Percentiles rank a stretch among this genome's conserved stretches.
phyloP scores from a whole-genome alignment of 768 basidiomycete species.

The Psilocybe subaeruginosa region DNA sequence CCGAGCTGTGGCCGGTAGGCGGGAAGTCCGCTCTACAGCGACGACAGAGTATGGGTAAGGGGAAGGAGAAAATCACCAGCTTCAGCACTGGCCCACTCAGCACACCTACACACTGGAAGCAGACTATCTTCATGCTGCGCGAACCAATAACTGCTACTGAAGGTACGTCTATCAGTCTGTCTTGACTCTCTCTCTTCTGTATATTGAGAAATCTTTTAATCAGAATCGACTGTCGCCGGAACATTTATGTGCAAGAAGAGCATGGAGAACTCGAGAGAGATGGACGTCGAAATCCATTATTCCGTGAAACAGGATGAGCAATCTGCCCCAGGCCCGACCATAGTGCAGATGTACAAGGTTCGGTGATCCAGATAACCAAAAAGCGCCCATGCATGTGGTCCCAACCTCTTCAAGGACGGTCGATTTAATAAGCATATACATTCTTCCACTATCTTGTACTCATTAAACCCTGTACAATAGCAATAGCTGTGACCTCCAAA shows the following conservation, averaged over 20 bases:
- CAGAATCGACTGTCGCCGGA: conserved; percentile 77
- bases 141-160: conserved; percentile 78
- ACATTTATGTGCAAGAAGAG: conserved; percentile 87
- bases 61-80: conserved; percentile 58
- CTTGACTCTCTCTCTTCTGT: not conserved
- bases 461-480: no score
- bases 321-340: conserved; percentile 37
- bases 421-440: not conserved
- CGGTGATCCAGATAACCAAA: conserved; percentile 42
- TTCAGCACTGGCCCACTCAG: conserved; percentile 93
- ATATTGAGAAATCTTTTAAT: not conserved
- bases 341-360: conserved; percentile 81
- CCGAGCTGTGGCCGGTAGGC: conserved; percentile 81
- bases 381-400: not conserved
- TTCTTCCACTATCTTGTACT: not conserved
- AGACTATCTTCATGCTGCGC: conserved; percentile 85
- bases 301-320: conserved; percentile 46
- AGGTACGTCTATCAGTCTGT: conserved; percentile 47
- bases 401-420: not conserved
- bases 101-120: conserved; percentile 95
- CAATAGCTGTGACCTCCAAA: no score
- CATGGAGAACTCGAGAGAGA: conserved; percentile 77
- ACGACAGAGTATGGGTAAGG: conserved; percentile 56
- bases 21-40: conserved; percentile 64
- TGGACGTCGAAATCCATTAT: conserved; percentile 92